These are phyloP conservation scores for Xylaria sp. DNA, from an alignment of 2,329 filamentous ascomycete genomes.

Conservation along the genomic window DNA sequence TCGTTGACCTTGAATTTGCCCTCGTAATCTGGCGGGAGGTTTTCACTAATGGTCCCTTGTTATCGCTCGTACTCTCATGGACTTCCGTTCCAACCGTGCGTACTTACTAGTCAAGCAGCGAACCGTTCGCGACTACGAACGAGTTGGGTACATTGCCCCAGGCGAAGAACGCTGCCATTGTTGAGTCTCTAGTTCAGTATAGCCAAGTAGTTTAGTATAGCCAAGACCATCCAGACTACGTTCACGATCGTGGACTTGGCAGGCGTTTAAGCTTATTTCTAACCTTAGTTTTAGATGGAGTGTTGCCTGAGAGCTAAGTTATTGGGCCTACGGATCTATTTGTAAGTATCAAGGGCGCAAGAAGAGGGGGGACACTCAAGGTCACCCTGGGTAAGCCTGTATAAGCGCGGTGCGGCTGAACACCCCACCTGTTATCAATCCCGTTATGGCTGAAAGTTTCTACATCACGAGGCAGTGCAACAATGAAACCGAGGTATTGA, in stretches of 20 bases:
- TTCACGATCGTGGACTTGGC: not conserved
- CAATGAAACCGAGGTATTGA: not conserved
- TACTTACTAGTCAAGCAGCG: slow-evolving; percentile 33
- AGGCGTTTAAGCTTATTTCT: not conserved
- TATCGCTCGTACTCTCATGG: not conserved
- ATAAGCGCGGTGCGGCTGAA: slow-evolving; percentile 20
- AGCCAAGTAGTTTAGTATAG: not conserved
- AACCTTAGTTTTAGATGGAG: not conserved
- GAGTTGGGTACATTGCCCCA: slow-evolving; percentile 33
- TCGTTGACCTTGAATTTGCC: slow-evolving; percentile 32
- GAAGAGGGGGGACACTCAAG: not conserved
- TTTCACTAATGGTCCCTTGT: slow-evolving; percentile 14
- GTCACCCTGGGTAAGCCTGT: not conserved
- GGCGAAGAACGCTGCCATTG: slow-evolving; percentile 35
- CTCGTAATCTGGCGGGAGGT: slow-evolving; percentile 25
- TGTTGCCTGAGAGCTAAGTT: not conserved
- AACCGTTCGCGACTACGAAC: slow-evolving; percentile 31
- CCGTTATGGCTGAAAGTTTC: not conserved
- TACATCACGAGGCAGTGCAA: not conserved
- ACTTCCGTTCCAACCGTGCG: not conserved
- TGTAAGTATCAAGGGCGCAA: not conserved
- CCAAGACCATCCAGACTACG: not conserved
- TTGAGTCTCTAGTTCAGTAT: not conserved
- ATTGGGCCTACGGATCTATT: not conserved
- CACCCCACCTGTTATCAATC: not conserved